Conservation (phyloP, 208 protist species). For the Trypanosoma conorhini region DNA sequence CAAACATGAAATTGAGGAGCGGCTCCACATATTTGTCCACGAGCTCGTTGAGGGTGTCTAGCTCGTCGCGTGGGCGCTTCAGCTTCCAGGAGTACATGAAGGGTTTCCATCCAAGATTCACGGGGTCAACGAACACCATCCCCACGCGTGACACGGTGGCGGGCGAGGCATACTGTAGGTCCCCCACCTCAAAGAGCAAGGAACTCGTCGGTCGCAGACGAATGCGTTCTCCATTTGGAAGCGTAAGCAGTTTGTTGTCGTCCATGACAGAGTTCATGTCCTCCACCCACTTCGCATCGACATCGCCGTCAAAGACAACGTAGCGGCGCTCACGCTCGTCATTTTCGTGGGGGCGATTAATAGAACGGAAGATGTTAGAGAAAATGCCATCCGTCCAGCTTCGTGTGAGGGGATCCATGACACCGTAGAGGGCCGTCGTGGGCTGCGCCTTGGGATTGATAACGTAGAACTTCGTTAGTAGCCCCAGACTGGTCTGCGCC, state of each 20-base stretch:
- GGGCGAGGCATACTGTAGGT: constrained; percentile 99
- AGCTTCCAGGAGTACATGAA: constrained; percentile 94
- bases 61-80: constrained; percentile 81
- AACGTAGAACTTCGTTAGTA: constrained; percentile 93
- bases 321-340: constrained; percentile 91
- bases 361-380: constrained; percentile 98
- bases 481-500: constrained; percentile 93
- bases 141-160: constrained; percentile 99
- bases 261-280: constrained; percentile 99
- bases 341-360: constrained; percentile 90
- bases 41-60: constrained; percentile 90
- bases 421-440: constrained; percentile 97
- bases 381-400: constrained; percentile 99
- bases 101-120: constrained; percentile 97
- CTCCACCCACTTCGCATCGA: constrained; percentile 99
- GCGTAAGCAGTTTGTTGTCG: constrained; percentile 99
- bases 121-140: constrained; percentile 99
- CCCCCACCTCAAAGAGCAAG: constrained; percentile 98
- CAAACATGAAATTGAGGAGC: constrained; percentile 92
- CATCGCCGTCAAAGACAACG: constrained; percentile 99
- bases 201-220: constrained; percentile 94
- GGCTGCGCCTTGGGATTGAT: constrained; percentile 99
- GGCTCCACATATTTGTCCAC: constrained; percentile 94
- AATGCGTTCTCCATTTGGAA: constrained; percentile 99
- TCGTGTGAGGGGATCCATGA: constrained; percentile 98